Evolutionary conservation across 345 rosid genomes (phyloP).

Genomic region (Populus davidiana): DNA sequence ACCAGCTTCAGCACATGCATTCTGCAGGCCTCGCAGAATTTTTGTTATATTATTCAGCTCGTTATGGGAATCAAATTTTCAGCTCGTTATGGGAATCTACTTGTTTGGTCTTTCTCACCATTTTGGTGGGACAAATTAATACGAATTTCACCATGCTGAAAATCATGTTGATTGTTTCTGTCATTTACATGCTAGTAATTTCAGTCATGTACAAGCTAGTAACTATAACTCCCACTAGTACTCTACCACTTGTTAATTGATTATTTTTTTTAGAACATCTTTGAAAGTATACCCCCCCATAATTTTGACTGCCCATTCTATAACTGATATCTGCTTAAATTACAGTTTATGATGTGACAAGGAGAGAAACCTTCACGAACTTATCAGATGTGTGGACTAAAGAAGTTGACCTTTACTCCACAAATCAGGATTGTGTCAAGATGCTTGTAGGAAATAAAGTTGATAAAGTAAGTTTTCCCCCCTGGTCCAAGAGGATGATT

Average conservation of each 20-base stretch:
- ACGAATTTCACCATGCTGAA: background rate
- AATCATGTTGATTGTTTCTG: background rate
- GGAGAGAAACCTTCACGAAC: conserved; percentile 84
- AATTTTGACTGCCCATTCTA: background rate
- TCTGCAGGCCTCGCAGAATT: background rate
- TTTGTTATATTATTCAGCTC: background rate
- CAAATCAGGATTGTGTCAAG: conserved; percentile 79
- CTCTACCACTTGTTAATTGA: background rate
- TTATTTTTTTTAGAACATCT: background rate
- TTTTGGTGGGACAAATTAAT: background rate
- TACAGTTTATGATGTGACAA: conserved; percentile 86
- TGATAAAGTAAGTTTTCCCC: conserved; percentile 50
- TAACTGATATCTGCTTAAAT: conserved; percentile 12
- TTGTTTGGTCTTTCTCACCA: background rate
- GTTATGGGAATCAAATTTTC: background rate
- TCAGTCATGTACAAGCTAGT: background rate
- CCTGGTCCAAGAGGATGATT: background rate
- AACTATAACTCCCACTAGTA: background rate
- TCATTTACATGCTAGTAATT: background rate
- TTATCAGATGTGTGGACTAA: conserved; percentile 90
- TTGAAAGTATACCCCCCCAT: background rate
- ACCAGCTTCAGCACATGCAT: background rate
- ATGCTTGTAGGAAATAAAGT: conserved; percentile 97
- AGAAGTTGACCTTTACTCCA: conserved; percentile 80
- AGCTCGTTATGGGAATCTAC: background rate